A percentile compares a stretch with the other conserved stretches of the same genome.
Conservation (phyloP, 306 rosid species). For the Rubus parviflorus region DNA sequence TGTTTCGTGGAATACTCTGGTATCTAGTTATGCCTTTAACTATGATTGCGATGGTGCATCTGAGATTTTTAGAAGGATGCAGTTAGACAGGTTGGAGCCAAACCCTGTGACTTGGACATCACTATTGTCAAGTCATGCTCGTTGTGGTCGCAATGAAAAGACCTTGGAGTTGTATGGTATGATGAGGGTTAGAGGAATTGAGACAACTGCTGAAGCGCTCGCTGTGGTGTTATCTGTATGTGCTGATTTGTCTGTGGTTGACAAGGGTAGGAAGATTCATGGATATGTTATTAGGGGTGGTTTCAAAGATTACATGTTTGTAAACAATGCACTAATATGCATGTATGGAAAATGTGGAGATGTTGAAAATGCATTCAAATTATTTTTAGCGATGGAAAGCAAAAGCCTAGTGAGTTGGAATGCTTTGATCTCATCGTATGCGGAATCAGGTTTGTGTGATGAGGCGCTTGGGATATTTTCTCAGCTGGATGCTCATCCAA, state of each 20-base stretch:
- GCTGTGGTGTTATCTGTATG: conserved; percentile 80
- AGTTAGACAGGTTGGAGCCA: conserved; percentile 54
- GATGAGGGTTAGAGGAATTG: conserved; percentile 52
- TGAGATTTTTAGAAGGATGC: conserved; percentile 60
- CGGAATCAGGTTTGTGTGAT: conserved; percentile 71
- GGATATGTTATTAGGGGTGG: conserved; percentile 71
- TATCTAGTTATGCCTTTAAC: conserved; percentile 68
- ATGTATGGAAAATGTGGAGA: conserved; percentile 64
- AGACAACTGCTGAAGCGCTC: conserved; percentile 62
- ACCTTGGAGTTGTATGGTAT: conserved; percentile 50
- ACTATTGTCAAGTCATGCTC: conserved; percentile 69
- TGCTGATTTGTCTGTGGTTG: conserved; percentile 52
- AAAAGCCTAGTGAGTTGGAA: conserved; percentile 81
- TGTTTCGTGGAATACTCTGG: conserved; percentile 73
- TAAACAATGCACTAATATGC: conserved; percentile 62
- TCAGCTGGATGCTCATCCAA: conserved; percentile 41
- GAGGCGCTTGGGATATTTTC: conserved; percentile 60
- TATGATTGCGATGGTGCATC: conserved; percentile 60
- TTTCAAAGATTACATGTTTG: conserved; percentile 66
- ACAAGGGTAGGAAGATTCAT: conserved; percentile 57
- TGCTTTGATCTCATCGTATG: conserved; percentile 69
- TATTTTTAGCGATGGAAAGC: conserved; percentile 51
- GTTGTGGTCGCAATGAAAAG: conserved; percentile 55
- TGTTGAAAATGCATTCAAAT: conserved; percentile 46
- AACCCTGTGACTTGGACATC: conserved; percentile 87